Percentiles rank a stretch among this genome's conserved stretches.
These are phyloP conservation scores for Termitomyces sp. DNA, from an alignment of 768 basidiomycete genomes.

Conservation along the genomic window DNA sequence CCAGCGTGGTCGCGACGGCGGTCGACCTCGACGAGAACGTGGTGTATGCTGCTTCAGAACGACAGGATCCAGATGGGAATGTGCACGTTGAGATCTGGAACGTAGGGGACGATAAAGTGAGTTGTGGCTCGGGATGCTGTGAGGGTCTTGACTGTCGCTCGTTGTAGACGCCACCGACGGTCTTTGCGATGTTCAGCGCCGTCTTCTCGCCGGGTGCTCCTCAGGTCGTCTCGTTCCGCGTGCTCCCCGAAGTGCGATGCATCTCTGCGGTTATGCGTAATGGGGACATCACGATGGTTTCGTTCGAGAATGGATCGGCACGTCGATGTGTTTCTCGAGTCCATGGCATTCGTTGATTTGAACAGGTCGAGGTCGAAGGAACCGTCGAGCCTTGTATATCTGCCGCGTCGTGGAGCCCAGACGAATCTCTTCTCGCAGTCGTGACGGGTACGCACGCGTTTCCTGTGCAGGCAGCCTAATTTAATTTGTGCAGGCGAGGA, in stretches of 20 bases:
- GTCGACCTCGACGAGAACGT: constrained; percentile 62
- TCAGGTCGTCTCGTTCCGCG: constrained; percentile 59
- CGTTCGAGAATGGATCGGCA: constrained; percentile 47
- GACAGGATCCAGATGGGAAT: constrained; percentile 35
- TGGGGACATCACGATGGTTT: constrained; percentile 77
- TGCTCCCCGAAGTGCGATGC: constrained; percentile 65
- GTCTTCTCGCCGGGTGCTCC: constrained; percentile 19
- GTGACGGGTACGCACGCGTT: constrained; percentile 54
- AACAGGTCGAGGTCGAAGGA: constrained; percentile 76
- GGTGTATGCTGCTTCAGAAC: constrained; percentile 54
- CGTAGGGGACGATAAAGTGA: constrained; percentile 19
- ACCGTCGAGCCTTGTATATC: constrained; percentile 80
- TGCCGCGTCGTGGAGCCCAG: constrained; percentile 86
- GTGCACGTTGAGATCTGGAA: constrained; percentile 59
- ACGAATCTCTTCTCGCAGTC: constrained; percentile 80
- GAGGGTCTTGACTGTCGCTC: constrained; percentile 5
- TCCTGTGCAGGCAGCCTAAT: not conserved
- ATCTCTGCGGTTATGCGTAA: constrained; percentile 63
- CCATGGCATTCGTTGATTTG: not conserved
- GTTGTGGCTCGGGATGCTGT: not conserved
- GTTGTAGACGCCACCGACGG: constrained; percentile 12
- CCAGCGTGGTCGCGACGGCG: constrained; percentile 39
- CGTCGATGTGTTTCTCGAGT: constrained; percentile 12
- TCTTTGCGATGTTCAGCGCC: constrained; percentile 32
- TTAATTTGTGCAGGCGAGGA: constrained; percentile 44